phyloP scores from a whole-genome alignment of 1,284 basidiomycete species.

The Vanrija humicola region DNA sequence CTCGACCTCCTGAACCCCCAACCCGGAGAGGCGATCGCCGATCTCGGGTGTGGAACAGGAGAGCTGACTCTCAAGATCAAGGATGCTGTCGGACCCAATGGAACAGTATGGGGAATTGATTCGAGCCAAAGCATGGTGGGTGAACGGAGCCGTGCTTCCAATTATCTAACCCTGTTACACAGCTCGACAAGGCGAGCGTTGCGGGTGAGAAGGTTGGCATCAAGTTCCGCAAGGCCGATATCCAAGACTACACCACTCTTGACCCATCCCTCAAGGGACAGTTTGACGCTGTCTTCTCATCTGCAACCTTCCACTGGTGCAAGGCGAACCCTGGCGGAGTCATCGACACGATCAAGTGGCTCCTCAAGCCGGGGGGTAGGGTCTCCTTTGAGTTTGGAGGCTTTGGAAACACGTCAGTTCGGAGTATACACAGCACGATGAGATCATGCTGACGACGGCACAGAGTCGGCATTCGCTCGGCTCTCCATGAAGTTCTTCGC shows the following conservation, averaged over 20 bases:
- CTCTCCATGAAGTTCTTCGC: conserved; percentile 58
- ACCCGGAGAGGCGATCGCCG: conserved; percentile 66
- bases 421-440: too few relatives aligned
- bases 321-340: conserved; percentile 66
- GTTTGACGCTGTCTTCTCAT: conserved; percentile 63
- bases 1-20: conserved; percentile 60
- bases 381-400: conserved; percentile 76
- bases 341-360: conserved; percentile 56
- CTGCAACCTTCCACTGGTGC: conserved; percentile 79
- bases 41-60: conserved; percentile 78
- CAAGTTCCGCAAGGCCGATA: conserved; percentile 36
- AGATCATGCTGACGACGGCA: not conserved
- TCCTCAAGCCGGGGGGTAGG: conserved; percentile 65
- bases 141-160: not conserved
- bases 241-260: conserved; percentile 23
- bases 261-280: conserved; percentile 24
- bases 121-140: conserved; percentile 67
- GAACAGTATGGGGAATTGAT: conserved; percentile 65
- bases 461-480: conserved; percentile 56
- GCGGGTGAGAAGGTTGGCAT: conserved; percentile 58
- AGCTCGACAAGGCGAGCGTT: conserved; percentile 60
- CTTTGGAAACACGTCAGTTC: conserved; percentile 45
- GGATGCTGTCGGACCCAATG: conserved; percentile 55
- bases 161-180: too few relatives aligned
- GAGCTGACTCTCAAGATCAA: conserved; percentile 64